Evolutionary conservation across 805 yeast genomes (phyloP).

Genomic region (Myxozyma udenii): DNA sequence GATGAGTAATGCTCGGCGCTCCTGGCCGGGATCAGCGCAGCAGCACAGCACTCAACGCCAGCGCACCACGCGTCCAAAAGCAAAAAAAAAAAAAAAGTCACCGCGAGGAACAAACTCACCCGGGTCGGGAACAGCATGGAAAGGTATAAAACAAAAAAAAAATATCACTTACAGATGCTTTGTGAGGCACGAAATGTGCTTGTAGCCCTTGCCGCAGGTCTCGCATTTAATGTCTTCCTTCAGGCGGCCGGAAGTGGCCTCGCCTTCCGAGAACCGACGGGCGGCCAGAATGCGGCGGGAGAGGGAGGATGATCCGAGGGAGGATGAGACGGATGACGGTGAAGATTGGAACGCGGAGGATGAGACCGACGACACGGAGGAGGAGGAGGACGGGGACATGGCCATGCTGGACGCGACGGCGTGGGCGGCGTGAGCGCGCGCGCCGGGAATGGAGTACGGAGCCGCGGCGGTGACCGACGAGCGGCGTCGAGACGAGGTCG

Average conservation of each 20-base stretch:
- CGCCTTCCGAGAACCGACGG: constrained; percentile 75
- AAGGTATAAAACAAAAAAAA: too few species aligned
- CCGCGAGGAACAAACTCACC: too few species aligned
- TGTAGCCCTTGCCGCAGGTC: constrained; percentile 88
- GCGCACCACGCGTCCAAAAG: too few species aligned
- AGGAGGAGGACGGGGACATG: constrained; percentile 20
- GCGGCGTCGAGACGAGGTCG: constrained; percentile 22
- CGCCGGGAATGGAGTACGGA: constrained; percentile 29
- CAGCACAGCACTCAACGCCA: too few species aligned
- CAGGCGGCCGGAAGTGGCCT: constrained; percentile 65
- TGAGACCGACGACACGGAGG: constrained; percentile 17
- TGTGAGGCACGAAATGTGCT: constrained; percentile 52
- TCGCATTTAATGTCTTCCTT: constrained; percentile 85
- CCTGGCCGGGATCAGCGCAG: too few species aligned
- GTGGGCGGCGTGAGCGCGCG: constrained; percentile 13
- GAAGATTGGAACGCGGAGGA: constrained; percentile 13
- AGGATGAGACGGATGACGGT: constrained; percentile 21
- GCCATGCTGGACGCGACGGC: constrained; percentile 5
- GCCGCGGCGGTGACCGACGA: constrained; percentile 25
- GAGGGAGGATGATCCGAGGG: constrained; percentile 18
- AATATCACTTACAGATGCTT: constrained; percentile 28
- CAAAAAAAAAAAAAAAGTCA: too few species aligned
- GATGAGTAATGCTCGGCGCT: too few species aligned
- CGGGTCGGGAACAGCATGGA: too few species aligned
- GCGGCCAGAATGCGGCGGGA: constrained; percentile 54